A percentile compares a stretch with the other conserved stretches of the same genome.
phyloP scores from a whole-genome alignment of 345 rosid genomes.

The Xanthoceras sorbifolium region DNA sequence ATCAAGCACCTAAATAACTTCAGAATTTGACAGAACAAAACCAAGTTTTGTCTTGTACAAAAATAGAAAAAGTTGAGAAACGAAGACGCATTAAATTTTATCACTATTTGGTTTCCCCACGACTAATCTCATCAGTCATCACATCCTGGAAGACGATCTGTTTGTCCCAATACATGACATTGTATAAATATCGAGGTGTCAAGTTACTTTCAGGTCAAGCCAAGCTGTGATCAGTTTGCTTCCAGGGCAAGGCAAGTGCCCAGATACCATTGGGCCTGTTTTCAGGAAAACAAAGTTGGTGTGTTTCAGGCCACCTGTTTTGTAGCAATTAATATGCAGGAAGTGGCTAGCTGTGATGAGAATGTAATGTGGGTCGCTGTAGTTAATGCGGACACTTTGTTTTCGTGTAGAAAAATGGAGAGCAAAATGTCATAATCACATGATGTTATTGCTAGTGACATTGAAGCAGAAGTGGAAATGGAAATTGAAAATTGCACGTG shows the following conservation, averaged over 20 bases:
- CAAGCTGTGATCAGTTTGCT: neutral
- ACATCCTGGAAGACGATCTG: neutral
- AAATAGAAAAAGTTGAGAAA: neutral
- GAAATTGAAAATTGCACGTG: neutral
- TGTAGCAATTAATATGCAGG: neutral
- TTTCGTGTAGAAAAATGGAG: neutral
- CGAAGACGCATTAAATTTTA: slow-evolving; percentile 17
- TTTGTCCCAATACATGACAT: neutral
- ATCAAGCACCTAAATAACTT: neutral
- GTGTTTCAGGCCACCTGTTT: neutral
- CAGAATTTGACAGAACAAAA: neutral
- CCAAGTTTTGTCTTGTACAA: slow-evolving; percentile 1
- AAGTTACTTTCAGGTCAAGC: neutral
- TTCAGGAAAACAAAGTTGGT: neutral
- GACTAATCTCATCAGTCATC: neutral
- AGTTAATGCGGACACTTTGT: neutral
- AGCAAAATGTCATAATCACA: neutral
- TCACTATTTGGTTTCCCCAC: neutral
- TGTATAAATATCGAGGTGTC: neutral
- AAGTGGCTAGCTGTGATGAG: neutral
- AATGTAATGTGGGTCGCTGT: neutral
- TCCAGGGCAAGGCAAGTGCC: neutral
- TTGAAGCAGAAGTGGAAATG: neutral
- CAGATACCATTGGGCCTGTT: neutral
- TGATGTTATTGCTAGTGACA: no score